These are phyloP conservation scores for Fomitopsis schrenkii DNA, from an alignment of 1,284 basidiomycete species.

Conservation along the genomic window DNA sequence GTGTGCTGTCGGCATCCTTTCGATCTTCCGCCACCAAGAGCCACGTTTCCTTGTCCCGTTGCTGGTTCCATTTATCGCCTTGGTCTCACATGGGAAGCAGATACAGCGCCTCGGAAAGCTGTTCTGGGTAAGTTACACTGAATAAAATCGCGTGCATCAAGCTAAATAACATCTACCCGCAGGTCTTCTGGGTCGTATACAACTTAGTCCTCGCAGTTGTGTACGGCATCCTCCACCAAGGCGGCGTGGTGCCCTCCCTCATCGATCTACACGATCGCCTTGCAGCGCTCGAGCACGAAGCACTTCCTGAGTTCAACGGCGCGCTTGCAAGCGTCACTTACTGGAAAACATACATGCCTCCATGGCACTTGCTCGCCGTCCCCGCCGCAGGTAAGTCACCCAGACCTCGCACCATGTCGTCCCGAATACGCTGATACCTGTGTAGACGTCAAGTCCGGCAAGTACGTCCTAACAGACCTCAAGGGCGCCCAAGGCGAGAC, in stretches of 20 bases:
- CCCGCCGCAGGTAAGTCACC: slow-evolving; percentile 18
- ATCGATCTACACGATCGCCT: slow-evolving; percentile 28
- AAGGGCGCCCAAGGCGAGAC: slow-evolving; percentile 21
- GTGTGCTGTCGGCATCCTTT: slow-evolving; percentile 28
- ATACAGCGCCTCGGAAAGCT: slow-evolving; percentile 21
- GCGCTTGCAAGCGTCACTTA: slow-evolving; percentile 25
- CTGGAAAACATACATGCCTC: slow-evolving; percentile 41
- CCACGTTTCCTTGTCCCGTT: slow-evolving; percentile 37
- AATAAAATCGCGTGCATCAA: not conserved
- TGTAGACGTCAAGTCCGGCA: slow-evolving; percentile 13
- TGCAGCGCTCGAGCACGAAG: not conserved
- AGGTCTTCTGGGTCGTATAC: slow-evolving; percentile 28
- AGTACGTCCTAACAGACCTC: slow-evolving; percentile 20
- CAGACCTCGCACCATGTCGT: not conserved
- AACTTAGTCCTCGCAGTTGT: slow-evolving; percentile 28
- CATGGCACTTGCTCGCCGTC: slow-evolving; percentile 32
- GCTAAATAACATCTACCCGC: not conserved
- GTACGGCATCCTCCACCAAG: slow-evolving; percentile 38
- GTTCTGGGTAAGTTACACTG: slow-evolving; percentile 31
- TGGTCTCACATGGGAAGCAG: slow-evolving; percentile 24
- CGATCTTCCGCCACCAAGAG: slow-evolving; percentile 37
- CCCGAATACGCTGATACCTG: not conserved
- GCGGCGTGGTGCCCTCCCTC: slow-evolving; percentile 37
- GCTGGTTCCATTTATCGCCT: slow-evolving; percentile 29
- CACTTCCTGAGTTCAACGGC: not conserved